These are phyloP conservation scores for Macrolepiota fuliginosa DNA, from an alignment of 768 basidiomycete genomes.

Conservation along the genomic window DNA sequence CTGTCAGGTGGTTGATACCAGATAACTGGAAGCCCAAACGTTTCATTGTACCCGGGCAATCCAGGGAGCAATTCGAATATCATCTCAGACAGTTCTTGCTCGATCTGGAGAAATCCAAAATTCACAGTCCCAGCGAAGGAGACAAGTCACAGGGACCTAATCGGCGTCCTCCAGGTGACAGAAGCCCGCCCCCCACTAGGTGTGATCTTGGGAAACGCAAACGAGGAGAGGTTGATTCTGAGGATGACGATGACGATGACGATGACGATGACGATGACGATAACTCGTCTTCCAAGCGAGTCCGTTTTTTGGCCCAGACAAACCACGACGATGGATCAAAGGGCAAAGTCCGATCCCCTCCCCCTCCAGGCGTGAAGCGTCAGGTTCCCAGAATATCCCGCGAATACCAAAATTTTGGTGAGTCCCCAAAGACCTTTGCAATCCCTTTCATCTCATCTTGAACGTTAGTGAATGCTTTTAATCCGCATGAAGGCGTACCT, in stretches of 20 bases:
- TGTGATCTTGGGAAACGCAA: conserved; percentile 5
- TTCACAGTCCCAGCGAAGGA: background rate
- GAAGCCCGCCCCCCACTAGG: background rate
- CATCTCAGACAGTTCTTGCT: conserved; percentile 1
- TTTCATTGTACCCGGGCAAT: conserved; percentile 8
- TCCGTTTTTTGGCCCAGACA: background rate
- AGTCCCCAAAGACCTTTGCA: background rate
- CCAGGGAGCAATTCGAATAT: background rate
- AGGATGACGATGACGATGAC: background rate
- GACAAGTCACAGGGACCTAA: background rate
- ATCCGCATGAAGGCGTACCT: background rate
- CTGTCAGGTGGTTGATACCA: background rate
- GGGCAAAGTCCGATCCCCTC: background rate
- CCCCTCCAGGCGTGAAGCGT: conserved; percentile 2
- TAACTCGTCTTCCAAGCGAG: background rate
- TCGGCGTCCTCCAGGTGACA: background rate
- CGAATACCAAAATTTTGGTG: background rate
- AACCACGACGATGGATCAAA: conserved; percentile 5
- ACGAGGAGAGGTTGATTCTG: background rate
- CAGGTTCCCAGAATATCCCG: conserved; percentile 1
- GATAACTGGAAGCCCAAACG: conserved; percentile 4
- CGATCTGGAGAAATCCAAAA: background rate
- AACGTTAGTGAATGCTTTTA: background rate
- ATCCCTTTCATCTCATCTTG: background rate
- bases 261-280: background rate